Evolutionary conservation across 2,329 filamentous ascomycete genomes (phyloP).

Genomic region (Trematosphaeria pertusa): DNA sequence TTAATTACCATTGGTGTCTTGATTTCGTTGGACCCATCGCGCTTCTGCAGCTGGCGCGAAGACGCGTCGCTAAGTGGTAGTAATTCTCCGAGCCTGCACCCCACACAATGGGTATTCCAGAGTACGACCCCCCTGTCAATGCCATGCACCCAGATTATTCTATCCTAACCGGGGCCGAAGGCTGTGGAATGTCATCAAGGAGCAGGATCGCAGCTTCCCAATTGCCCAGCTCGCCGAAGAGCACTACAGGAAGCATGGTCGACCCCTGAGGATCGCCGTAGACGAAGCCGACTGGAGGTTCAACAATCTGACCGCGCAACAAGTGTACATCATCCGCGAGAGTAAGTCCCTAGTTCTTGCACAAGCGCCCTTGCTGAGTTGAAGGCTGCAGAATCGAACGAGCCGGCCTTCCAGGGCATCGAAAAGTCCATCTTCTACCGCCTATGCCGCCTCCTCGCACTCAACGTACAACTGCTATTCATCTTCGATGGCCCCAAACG

Average conservation of each 20-base stretch:
- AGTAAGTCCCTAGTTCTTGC: constrained; percentile 21
- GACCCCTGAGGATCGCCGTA: constrained; percentile 51
- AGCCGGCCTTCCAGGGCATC: constrained; percentile 48
- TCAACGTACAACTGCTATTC: constrained; percentile 61
- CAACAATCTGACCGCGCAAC: constrained; percentile 47
- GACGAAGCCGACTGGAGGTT: constrained; percentile 56
- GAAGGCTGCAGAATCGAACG: constrained; percentile 26
- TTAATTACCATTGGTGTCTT: no score
- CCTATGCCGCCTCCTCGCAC: constrained; percentile 54
- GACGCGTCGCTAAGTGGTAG: constrained; percentile 10
- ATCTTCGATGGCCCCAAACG: constrained; percentile 62
- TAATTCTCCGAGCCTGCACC: constrained; percentile 1
- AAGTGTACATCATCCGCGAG: constrained; percentile 46
- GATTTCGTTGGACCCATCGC: no score
- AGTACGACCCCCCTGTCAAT: constrained; percentile 15
- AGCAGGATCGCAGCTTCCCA: constrained; percentile 39
- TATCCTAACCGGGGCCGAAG: constrained; percentile 11
- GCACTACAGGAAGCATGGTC: constrained; percentile 42
- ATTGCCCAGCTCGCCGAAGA: constrained; percentile 49
- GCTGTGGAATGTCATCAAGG: constrained; percentile 49
- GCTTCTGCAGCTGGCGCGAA: constrained; percentile 5
- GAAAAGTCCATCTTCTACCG: constrained; percentile 52
- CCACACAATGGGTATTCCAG: constrained; percentile 28
- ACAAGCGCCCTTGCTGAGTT: neutral
- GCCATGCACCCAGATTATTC: neutral